These are phyloP conservation scores for Rhodofomes roseus DNA, from an alignment of 1,284 basidiomycete species.

Conservation along the genomic window DNA sequence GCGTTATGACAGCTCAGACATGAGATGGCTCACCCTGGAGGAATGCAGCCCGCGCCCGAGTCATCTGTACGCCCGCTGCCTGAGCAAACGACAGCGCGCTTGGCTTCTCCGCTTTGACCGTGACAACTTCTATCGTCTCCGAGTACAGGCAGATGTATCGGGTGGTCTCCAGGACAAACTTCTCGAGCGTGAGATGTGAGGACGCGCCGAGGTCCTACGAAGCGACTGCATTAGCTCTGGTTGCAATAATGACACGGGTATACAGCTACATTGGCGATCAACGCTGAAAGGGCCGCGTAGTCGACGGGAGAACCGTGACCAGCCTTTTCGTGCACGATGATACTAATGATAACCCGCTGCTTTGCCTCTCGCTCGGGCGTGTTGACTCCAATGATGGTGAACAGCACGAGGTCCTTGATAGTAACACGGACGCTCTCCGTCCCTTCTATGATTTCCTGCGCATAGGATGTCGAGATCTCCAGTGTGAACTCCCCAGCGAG, in stretches of 20 bases:
- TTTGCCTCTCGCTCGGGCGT: conserved; percentile 47
- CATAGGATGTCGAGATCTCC: conserved; percentile 21
- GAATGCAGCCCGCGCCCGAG: conserved; percentile 14
- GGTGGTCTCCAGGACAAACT: conserved; percentile 41
- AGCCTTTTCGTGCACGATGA: conserved; percentile 33
- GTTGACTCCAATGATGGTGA: conserved; percentile 50
- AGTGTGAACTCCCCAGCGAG: conserved; percentile 34
- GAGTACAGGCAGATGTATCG: conserved; percentile 31
- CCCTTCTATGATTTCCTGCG: neutral
- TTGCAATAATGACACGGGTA: neutral
- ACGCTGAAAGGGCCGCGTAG: conserved; percentile 32
- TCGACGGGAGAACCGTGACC: conserved; percentile 17
- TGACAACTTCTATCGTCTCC: conserved; percentile 33
- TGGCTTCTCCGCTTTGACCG: conserved; percentile 45
- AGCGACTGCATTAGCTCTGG: neutral
- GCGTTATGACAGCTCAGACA: neutral
- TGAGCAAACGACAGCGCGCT: conserved; percentile 48
- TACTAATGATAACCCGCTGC: conserved; percentile 42
- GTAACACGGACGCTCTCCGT: conserved; percentile 25
- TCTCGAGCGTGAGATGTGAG: conserved; percentile 45
- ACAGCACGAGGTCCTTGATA: conserved; percentile 35
- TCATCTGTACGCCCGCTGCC: conserved; percentile 47
- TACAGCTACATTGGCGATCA: conserved; percentile 28
- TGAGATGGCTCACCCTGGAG: neutral
- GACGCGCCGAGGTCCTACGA: conserved; percentile 38